Evolutionary conservation across 352 stramenopile genomes (phyloP).

Genomic region (Pythium aristosporum): DNA sequence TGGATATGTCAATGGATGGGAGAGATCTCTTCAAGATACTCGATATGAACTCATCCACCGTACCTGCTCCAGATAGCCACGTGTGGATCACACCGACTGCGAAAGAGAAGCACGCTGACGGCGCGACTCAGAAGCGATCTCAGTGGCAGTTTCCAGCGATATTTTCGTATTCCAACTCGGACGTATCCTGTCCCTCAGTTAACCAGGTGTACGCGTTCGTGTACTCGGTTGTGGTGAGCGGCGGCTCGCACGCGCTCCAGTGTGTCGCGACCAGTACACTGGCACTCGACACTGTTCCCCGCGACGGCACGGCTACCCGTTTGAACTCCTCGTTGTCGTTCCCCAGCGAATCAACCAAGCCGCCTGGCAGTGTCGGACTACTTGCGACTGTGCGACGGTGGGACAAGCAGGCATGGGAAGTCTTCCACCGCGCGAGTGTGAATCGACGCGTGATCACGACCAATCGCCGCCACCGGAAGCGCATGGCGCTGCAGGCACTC

Average conservation of each 20-base stretch:
- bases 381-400: conserved; percentile 44
- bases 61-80: background rate
- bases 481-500: conserved; percentile 30
- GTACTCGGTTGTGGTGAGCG: background rate
- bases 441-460: conserved; percentile 62
- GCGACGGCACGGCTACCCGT: background rate
- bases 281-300: background rate
- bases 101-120: conserved; percentile 1
- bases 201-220: conserved; percentile 1
- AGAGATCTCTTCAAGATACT: background rate
- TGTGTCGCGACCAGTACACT: background rate
- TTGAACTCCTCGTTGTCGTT: background rate
- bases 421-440: conserved; percentile 35
- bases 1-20: background rate
- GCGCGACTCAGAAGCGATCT: background rate
- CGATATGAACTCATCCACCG: background rate
- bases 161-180: background rate
- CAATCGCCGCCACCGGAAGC: conserved; percentile 44
- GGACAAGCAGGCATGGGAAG: conserved; percentile 38
- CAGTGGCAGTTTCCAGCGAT: conserved; percentile 18
- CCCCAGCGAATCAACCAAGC: background rate
- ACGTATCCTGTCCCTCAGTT: background rate
- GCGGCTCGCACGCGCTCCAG: background rate
- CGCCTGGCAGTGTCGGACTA: conserved; percentile 8
- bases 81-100: conserved; percentile 20